Evolutionary conservation across 441 rosid species (phyloP), one percentile per base, ranked within the genome.

Genomic region (Viola pubescens): DNA sequence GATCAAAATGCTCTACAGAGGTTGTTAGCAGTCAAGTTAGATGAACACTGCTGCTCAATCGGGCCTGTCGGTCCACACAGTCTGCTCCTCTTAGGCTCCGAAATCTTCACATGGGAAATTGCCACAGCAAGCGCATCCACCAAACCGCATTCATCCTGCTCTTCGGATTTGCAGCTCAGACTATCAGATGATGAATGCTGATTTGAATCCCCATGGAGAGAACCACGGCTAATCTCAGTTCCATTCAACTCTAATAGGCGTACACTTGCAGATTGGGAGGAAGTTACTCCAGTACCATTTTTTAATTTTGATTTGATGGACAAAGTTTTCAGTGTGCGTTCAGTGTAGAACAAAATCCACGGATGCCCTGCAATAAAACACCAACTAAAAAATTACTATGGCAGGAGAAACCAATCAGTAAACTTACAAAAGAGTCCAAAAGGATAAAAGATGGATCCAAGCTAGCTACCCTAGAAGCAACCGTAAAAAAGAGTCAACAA

Each of bases 1-100:
- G 66, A 70, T 87, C 91, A 92, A 69, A 83, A 89, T 59, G 97
- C 97, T 79, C 82, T 86, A 66, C 97, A 89, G 60, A 92, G 97
- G 64, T 81, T 75, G 81, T 81, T 84, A 73, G 84, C 72, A 56
- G 84, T 92, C 84, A 89, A 59, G 81, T 89, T 86, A 81, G 96
- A 84, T 11, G 96, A 83, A 76, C 81, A 77, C 78, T 86, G 98
- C 72, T 86, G 96, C 76, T 87, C 92, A 58, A 85, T 80, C 9
- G 89, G 90, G 70, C 77, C 84, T 0, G 82, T 72, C 2, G 95
- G 89, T 58, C 85, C 77, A 71, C 89, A 86, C 54, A 92, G 54
- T 75, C 96, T 82, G 73, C 83, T 89, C 73, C 98, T 82, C 76
- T 89, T 89, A 9, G 97, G 83, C 73, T 83, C 97, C 0, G 96